Evolutionary conservation across 805 yeast genomes (phyloP).

Genomic region (Saccharomycopsis sp.): DNA sequence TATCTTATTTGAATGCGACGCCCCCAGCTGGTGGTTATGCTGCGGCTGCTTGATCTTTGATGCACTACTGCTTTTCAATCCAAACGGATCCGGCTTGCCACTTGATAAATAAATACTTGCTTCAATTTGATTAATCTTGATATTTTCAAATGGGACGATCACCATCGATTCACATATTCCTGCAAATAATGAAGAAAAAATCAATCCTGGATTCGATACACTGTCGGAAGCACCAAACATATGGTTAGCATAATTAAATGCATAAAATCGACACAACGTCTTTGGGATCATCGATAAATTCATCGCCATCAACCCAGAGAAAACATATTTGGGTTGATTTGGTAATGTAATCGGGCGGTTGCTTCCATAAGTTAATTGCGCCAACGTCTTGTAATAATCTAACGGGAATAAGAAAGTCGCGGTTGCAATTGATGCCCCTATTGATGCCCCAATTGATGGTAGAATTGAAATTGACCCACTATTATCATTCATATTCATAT

Average conservation of each 20-base stretch:
- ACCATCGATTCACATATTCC: conserved; percentile 76
- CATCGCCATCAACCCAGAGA: conserved; percentile 66
- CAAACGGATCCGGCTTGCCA: conserved; percentile 24
- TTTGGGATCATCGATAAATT: conserved; percentile 70
- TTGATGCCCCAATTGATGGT: conserved; percentile 14
- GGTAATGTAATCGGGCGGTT: conserved; percentile 6
- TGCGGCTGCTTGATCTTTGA: background rate
- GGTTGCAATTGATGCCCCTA: conserved; percentile 17
- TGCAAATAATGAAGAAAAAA: conserved; percentile 52
- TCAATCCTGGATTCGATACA: conserved; percentile 62
- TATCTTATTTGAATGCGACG: background rate
- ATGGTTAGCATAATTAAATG: conserved; percentile 68
- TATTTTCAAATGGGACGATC: conserved; percentile 86
- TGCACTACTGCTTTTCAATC: conserved; percentile 14
- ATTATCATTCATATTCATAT: too few relatives aligned
- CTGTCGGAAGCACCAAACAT: conserved; percentile 50
- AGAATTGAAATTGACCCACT: too few relatives aligned
- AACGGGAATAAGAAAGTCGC: conserved; percentile 19
- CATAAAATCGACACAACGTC: conserved; percentile 63
- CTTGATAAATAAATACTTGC: conserved; percentile 37
- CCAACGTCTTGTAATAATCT: conserved; percentile 19
- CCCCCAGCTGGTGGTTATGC: too few relatives aligned
- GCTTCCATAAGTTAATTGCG: conserved; percentile 16
- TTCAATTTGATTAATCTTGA: conserved; percentile 76
- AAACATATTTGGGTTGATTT: conserved; percentile 30